These are phyloP conservation scores for Ceratonia siliqua DNA, from an alignment of 306 rosid genomes.

Conservation along the genomic window DNA sequence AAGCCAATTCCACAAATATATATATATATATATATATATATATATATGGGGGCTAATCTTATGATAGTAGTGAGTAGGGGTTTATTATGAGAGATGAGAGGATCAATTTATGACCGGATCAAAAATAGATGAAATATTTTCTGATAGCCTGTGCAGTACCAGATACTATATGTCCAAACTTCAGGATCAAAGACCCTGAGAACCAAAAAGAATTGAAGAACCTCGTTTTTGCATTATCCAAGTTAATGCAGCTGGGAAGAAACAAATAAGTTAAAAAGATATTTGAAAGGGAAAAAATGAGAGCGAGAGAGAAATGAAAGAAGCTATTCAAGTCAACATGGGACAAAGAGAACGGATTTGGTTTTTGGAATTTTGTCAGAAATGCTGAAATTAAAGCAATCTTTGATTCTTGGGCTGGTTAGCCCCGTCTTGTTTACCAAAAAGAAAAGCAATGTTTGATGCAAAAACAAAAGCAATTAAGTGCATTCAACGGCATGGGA, in stretches of 20 bases:
- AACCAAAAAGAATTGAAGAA: background rate
- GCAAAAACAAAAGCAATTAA: constrained; percentile 11
- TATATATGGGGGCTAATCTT: too few relatives aligned
- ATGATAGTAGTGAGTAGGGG: too few relatives aligned
- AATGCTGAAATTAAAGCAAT: constrained; percentile 25
- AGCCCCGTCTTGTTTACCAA: too few relatives aligned
- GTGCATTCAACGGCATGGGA: background rate
- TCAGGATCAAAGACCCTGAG: constrained; percentile 2
- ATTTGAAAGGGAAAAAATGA: background rate
- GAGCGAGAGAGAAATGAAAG: background rate
- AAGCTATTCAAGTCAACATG: constrained; percentile 1
- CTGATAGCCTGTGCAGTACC: background rate
- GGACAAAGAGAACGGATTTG: background rate
- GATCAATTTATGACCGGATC: too few relatives aligned
- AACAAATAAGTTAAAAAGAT: background rate
- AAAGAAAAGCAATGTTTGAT: constrained; percentile 19
- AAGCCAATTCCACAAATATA: constrained; percentile 7
- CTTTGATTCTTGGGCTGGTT: too few relatives aligned
- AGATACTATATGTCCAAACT: background rate
- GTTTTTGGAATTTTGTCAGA: background rate
- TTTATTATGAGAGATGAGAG: too few relatives aligned
- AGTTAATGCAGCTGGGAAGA: background rate
- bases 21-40: too few relatives aligned
- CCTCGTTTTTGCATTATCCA: background rate
- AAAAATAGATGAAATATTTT: too few relatives aligned